These are phyloP conservation scores for Pachysandra terminalis DNA, from an alignment of 164 flowering plant genomes.

Conservation along the genomic window DNA sequence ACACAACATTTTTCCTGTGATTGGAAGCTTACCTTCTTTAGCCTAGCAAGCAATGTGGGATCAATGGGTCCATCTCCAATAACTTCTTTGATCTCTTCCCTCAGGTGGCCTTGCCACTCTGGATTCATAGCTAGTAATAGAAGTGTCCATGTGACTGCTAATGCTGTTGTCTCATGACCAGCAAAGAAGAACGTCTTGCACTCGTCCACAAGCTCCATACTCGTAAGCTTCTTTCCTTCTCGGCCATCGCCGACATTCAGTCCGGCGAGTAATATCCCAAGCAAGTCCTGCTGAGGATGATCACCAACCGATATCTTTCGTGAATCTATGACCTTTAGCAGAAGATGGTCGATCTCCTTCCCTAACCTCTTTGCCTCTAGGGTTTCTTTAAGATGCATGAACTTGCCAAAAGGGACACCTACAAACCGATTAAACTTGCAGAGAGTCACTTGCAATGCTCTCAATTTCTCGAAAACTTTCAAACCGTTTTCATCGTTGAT, in stretches of 20 bases:
- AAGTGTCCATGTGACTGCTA: conserved; percentile 78
- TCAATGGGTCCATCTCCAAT: conserved; percentile 55
- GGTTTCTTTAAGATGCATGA: conserved; percentile 38
- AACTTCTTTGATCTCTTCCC: conserved; percentile 69
- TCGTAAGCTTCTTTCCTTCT: conserved; percentile 30
- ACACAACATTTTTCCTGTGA: neutral
- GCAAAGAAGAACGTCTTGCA: conserved; percentile 95
- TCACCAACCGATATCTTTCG: conserved; percentile 19
- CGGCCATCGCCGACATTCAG: conserved; percentile 23
- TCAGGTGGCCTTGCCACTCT: conserved; percentile 64
- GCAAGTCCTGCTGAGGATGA: conserved; percentile 34
- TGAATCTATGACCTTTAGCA: conserved; percentile 40
- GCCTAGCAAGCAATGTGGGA: conserved; percentile 39
- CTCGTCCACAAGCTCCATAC: conserved; percentile 71
- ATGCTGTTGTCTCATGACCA: conserved; percentile 84
- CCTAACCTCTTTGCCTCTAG: conserved; percentile 52
- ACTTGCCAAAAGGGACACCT: conserved; percentile 73
- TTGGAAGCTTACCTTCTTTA: conserved; percentile 67
- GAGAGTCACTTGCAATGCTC: conserved; percentile 56
- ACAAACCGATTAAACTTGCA: conserved; percentile 59
- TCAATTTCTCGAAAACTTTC: conserved; percentile 51
- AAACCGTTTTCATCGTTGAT: conserved; percentile 36
- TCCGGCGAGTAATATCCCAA: conserved; percentile 55
- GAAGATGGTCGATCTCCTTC: conserved; percentile 63
- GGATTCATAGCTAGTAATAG: conserved; percentile 57